phyloP scores from a whole-genome alignment of 495 filamentous ascomycete species.

The Penicillium bialowiezense region DNA sequence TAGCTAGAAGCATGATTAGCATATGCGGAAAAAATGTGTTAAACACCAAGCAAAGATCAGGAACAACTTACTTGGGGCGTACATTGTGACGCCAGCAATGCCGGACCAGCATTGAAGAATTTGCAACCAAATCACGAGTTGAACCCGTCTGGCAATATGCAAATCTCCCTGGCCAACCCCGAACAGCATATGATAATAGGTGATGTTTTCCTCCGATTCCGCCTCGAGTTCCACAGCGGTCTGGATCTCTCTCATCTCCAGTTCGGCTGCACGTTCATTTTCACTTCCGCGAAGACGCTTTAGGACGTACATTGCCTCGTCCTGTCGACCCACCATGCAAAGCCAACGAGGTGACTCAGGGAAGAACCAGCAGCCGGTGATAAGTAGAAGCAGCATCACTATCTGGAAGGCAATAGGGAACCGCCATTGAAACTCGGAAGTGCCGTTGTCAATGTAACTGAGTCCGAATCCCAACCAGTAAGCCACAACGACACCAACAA shows the following conservation, averaged over 20 bases:
- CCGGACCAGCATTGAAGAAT: slow-evolving; percentile 29
- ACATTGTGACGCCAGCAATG: slow-evolving; percentile 27
- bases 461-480: slow-evolving; percentile 56
- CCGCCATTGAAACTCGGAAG: slow-evolving; percentile 45
- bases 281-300: slow-evolving; percentile 46
- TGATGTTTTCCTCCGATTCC: slow-evolving; percentile 12
- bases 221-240: slow-evolving; percentile 18
- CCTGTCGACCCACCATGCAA: slow-evolving; percentile 32
- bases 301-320: slow-evolving; percentile 49
- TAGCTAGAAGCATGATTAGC: not conserved
- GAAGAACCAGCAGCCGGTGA: slow-evolving; percentile 40
- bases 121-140: slow-evolving; percentile 32
- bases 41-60: not conserved
- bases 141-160: slow-evolving; percentile 28
- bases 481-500: slow-evolving; percentile 46
- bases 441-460: slow-evolving; percentile 36
- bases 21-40: slow-evolving; percentile 5
- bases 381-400: slow-evolving; percentile 43
- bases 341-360: slow-evolving; percentile 40
- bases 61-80: slow-evolving; percentile 4
- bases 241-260: slow-evolving; percentile 27
- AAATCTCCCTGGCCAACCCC: slow-evolving; percentile 24
- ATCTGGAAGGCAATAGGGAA: slow-evolving; percentile 55
- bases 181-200: slow-evolving; percentile 28
- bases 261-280: slow-evolving; percentile 16